phyloP scores from a whole-genome alignment of 2,329 filamentous ascomycete genomes.

The Hyphodiscus sp. region DNA sequence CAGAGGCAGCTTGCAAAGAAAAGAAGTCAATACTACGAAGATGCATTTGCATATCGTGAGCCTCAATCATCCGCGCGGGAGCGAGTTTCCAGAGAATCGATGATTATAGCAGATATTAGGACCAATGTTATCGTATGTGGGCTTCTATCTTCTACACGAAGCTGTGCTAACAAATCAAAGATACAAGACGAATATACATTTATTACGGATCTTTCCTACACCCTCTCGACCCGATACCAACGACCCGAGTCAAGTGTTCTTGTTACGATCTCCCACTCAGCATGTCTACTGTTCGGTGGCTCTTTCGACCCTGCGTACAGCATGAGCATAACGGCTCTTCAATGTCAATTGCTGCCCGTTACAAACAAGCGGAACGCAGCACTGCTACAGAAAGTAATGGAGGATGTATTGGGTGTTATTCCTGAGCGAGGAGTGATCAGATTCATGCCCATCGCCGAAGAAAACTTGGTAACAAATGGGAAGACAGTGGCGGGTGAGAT shows the following conservation, averaged over 20 bases:
- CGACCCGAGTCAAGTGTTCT: conserved; percentile 67
- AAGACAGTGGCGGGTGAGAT: conserved; percentile 64
- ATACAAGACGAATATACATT: conserved; percentile 70
- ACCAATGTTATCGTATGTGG: conserved; percentile 55
- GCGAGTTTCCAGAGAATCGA: conserved; percentile 28
- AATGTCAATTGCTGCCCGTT: conserved; percentile 60
- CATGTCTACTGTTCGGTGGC: conserved; percentile 67
- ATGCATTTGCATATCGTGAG: conserved; percentile 31
- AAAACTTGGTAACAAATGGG: conserved; percentile 65
- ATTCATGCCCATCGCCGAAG: conserved; percentile 64
- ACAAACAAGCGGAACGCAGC: conserved; percentile 76
- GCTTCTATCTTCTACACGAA: conserved; percentile 4
- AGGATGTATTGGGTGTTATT: conserved; percentile 61
- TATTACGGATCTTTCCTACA: conserved; percentile 65
- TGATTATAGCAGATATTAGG: conserved; percentile 57
- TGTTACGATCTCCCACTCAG: conserved; percentile 68
- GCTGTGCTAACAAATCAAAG: conserved; percentile 35
- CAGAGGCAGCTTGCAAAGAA: conserved; percentile 23
- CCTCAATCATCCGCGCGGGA: conserved; percentile 23
- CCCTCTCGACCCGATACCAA: conserved; percentile 69
- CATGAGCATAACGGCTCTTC: conserved; percentile 65
- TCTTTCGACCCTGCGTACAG: conserved; percentile 75
- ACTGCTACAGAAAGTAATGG: conserved; percentile 70
- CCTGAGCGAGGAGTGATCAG: conserved; percentile 64
- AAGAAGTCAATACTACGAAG: conserved; percentile 30